phyloP scores from a whole-genome alignment of 805 yeast species.

The Wickerhamiella shivajii region DNA sequence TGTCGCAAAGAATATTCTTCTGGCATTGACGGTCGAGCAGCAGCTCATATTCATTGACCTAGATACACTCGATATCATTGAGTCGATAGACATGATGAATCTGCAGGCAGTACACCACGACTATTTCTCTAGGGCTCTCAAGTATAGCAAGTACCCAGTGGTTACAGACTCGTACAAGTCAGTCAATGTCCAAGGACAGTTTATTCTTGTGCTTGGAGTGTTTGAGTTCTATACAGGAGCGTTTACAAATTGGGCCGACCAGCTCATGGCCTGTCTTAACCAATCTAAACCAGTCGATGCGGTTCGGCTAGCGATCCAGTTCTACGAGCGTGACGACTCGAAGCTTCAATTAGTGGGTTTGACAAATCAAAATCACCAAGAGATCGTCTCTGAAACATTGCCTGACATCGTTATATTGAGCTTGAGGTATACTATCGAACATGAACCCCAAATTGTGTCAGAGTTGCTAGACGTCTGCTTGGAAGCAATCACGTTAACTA shows the following conservation, averaged over 20 bases:
- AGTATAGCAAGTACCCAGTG: slow-evolving; percentile 8
- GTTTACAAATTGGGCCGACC: slow-evolving; percentile 57
- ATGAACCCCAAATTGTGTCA: slow-evolving; percentile 20
- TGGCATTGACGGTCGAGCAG: slow-evolving; percentile 33
- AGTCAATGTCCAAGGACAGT: slow-evolving; percentile 29
- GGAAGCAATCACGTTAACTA: slow-evolving; percentile 26
- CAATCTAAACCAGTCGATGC: slow-evolving; percentile 40
- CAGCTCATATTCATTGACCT: slow-evolving; percentile 32
- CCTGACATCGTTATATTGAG: slow-evolving; percentile 43
- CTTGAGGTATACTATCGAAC: slow-evolving; percentile 30
- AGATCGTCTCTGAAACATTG: slow-evolving; percentile 38
- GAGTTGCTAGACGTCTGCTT: slow-evolving; percentile 29
- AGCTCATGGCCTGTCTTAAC: slow-evolving; percentile 34
- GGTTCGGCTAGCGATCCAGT: slow-evolving; percentile 38
- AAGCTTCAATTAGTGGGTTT: slow-evolving; percentile 42
- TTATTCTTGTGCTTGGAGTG: slow-evolving; percentile 39
- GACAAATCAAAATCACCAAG: slow-evolving; percentile 30
- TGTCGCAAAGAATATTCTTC: slow-evolving; percentile 27
- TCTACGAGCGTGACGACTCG: slow-evolving; percentile 35
- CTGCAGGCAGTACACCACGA: slow-evolving; percentile 28
- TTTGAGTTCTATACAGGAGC: slow-evolving; percentile 44
- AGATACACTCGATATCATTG: slow-evolving; percentile 26
- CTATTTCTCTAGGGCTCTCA: slow-evolving; percentile 19
- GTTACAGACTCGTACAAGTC: slow-evolving; percentile 26
- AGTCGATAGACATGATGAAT: slow-evolving; percentile 27